phyloP scores from a whole-genome alignment of 352 stramenopile species.

The Globisporangium barbulae region DNA sequence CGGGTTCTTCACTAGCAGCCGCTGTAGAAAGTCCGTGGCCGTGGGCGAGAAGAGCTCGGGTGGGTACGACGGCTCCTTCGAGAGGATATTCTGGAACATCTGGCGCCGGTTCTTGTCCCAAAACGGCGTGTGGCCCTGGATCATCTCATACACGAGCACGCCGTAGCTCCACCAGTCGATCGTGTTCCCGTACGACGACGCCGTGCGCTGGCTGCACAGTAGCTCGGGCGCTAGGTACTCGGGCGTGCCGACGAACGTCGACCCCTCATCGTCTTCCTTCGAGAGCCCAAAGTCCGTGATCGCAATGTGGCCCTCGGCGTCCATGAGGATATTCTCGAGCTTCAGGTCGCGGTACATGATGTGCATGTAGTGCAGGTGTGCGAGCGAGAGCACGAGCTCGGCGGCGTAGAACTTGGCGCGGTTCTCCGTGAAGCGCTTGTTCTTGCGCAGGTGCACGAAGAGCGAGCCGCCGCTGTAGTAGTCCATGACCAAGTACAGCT shows the following conservation, averaged over 20 bases:
- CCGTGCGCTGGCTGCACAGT: slow-evolving; percentile 66
- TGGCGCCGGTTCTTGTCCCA: slow-evolving; percentile 80
- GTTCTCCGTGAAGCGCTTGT: slow-evolving; percentile 61
- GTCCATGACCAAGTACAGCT: slow-evolving; percentile 89
- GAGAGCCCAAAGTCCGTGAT: slow-evolving; percentile 89
- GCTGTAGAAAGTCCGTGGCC: slow-evolving; percentile 64
- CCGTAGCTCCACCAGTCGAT: slow-evolving; percentile 89
- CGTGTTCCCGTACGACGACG: slow-evolving; percentile 80
- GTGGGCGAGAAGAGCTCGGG: slow-evolving; percentile 59
- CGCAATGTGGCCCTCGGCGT: slow-evolving; percentile 75
- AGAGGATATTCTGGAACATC: slow-evolving; percentile 88
- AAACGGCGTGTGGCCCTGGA: slow-evolving; percentile 79
- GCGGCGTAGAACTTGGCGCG: slow-evolving; percentile 84
- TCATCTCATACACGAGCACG: slow-evolving; percentile 88
- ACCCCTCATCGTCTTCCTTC: slow-evolving; percentile 83
- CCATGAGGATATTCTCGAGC: slow-evolving; percentile 89
- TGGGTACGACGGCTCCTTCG: slow-evolving; percentile 62
- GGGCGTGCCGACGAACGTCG: slow-evolving; percentile 79
- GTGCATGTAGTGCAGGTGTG: slow-evolving; percentile 83
- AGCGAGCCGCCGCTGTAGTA: slow-evolving; percentile 87
- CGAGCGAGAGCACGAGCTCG: slow-evolving; percentile 76
- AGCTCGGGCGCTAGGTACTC: slow-evolving; percentile 85
- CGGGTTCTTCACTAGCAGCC: slow-evolving; percentile 75
- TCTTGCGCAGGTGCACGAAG: slow-evolving; percentile 82
- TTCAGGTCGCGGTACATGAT: slow-evolving; percentile 91